Percentiles rank a stretch among this genome's conserved stretches.
Evolutionary conservation across 495 filamentous ascomycete species (phyloP).

Genomic region (Trypethelium eluteriae): DNA sequence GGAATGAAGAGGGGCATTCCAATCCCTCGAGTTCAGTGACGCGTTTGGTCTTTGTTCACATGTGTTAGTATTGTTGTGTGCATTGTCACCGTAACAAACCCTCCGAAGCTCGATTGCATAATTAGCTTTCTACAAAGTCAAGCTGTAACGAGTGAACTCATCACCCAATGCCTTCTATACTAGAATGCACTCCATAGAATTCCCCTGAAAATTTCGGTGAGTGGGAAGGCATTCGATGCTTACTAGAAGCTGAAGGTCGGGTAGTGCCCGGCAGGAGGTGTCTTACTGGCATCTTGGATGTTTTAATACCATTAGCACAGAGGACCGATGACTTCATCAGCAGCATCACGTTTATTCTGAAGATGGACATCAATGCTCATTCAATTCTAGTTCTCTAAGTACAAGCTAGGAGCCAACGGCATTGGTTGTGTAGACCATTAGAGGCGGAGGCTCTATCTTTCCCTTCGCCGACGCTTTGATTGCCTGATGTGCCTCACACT

Average conservation of each 20-base stretch:
- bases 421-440: constrained; percentile 25
- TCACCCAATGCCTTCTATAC: no score
- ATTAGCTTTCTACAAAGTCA: not conserved
- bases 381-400: not conserved
- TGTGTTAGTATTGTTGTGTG: not conserved
- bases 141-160: no score
- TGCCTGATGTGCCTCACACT: constrained; percentile 53
- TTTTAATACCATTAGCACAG: no score
- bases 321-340: no score
- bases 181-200: no score
- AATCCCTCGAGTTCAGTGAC: not conserved
- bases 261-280: no score
- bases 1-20: not conserved
- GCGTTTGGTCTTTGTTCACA: constrained; percentile 1
- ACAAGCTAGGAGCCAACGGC: not conserved
- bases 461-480: constrained; percentile 46
- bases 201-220: no score
- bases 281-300: no score
- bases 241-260: no score
- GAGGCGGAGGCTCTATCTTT: constrained; percentile 25
- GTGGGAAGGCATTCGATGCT: no score
- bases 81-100: not conserved
- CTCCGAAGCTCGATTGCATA: not conserved
- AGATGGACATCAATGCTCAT: no score
- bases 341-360: no score